These are phyloP conservation scores for Torulaspora pretoriensis DNA, from an alignment of 1,139 yeast species.

Conservation along the genomic window DNA sequence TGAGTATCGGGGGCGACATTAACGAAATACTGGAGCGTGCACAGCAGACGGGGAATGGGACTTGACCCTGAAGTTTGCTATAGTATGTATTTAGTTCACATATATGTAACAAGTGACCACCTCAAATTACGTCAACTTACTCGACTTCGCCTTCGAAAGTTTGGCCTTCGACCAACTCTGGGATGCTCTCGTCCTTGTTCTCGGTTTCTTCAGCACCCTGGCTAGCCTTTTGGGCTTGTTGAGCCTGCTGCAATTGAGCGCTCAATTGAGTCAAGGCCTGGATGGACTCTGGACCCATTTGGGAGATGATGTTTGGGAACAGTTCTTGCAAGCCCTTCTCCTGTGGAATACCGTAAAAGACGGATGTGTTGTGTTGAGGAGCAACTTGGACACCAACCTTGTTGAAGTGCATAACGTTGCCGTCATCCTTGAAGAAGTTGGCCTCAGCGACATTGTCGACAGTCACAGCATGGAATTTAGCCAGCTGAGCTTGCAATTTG, in stretches of 20 bases:
- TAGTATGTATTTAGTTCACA: conserved; percentile 4
- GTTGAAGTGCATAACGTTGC: conserved; percentile 92
- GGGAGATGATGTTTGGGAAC: conserved; percentile 92
- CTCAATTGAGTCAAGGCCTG: conserved; percentile 88
- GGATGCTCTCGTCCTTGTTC: conserved; percentile 61
- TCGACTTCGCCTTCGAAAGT: conserved; percentile 81
- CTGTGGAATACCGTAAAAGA: conserved; percentile 93
- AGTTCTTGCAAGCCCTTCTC: conserved; percentile 90
- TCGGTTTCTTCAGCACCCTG: conserved; percentile 42
- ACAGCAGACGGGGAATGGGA: conserved; percentile 16
- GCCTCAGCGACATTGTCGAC: conserved; percentile 92
- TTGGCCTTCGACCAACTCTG: conserved; percentile 94
- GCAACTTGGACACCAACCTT: conserved; percentile 95
- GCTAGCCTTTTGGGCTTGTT: conserved; percentile 49
- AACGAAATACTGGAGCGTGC: conserved; percentile 31
- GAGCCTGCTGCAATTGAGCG: conserved; percentile 70
- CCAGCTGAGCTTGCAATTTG: conserved; percentile 84
- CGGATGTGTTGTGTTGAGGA: conserved; percentile 85
- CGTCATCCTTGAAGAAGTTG: conserved; percentile 95
- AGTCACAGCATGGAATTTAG: conserved; percentile 85
- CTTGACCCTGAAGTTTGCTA: not conserved
- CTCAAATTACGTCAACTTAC: conserved; percentile 36
- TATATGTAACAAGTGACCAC: conserved; percentile 7
- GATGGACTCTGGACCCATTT: conserved; percentile 94
- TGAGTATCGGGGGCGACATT: conserved; percentile 31